Base-by-base conservation (phyloP, 2,329 filamentous ascomycete species). In the Ophiostoma sp. region DNA sequence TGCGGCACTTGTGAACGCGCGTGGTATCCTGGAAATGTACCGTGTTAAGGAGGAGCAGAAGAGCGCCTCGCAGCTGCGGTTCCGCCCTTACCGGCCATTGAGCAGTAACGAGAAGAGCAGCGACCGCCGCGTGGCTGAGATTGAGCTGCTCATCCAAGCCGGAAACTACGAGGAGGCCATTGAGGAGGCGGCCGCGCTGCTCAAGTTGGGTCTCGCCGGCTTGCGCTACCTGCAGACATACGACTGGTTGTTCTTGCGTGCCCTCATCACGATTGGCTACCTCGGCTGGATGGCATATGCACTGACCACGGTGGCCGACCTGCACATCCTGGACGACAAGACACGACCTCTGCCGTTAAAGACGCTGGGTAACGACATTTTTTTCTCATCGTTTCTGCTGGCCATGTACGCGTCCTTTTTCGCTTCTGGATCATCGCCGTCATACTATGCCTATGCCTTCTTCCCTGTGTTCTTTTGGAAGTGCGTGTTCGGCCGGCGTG, bases 381-480 rank as follows among this genome's bases (percentile, higher is more conserved):
- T 88, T 66, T 97, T 97, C 77, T 89, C 90, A 0, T 93, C 94
- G 0, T 77, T 90, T 4, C 84, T 96, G n/a, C 85, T 91, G 33
- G 83, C 83, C 1, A 79, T 98, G 15, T 97, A 91, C 76, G 90
- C 93, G 7, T 88, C 92, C 0, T 90, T 99, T 70, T 82, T 91
- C 71, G 83, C 92, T 71, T 94, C 96, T 65, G 86, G 88, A 64
- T 97, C 94, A 1, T 90, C 94, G 0, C 78, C 84, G 71, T 90
- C 91, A 2, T 99, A 99, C 79, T 99, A 98, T 76, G 87, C 88
- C 1, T 99, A 99, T 78, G 91, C 90, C 0, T 86, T 96, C 75
- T 99, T 99, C 79, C 95, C 95, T 0, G 89, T 97, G 2, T 86
- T 92, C 71, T 98, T 99, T 81, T 99, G 95, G 95, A 94, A 97